These are phyloP conservation scores for Suillus decipiens DNA, from an alignment of 768 basidiomycete species.

Conservation along the genomic window DNA sequence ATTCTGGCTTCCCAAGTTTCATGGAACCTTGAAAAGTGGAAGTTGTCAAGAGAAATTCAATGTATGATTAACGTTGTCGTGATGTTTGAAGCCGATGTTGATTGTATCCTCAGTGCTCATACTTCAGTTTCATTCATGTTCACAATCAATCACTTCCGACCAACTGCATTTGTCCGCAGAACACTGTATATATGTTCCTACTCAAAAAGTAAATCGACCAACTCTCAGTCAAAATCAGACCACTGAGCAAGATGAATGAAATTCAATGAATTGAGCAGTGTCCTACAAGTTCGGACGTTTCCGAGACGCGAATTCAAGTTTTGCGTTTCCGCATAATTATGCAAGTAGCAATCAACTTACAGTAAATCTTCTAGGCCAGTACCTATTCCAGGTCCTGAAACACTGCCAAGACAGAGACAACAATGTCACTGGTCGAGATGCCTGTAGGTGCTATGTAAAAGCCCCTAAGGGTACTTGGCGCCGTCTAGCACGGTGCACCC, in stretches of 20 bases:
- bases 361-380: too few species aligned
- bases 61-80: background rate
- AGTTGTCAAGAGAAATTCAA: background rate
- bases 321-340: too few species aligned
- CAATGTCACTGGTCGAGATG: background rate
- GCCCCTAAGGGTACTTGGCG: background rate
- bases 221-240: background rate
- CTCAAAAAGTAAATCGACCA: constrained; percentile 3
- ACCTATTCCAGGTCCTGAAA: background rate
- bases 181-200: background rate
- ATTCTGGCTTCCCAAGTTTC: background rate
- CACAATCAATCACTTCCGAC: constrained; percentile 3
- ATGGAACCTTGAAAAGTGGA: background rate
- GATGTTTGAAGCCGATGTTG: too few species aligned
- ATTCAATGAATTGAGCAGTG: too few species aligned
- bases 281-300: too few species aligned
- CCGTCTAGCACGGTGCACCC: background rate
- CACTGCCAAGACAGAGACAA: constrained; percentile 79
- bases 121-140: constrained; percentile 4
- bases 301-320: too few species aligned
- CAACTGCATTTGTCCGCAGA: constrained; percentile 4
- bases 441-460: background rate
- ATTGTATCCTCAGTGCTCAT: too few species aligned
- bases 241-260: background rate
- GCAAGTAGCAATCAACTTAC: too few species aligned